Conservation (phyloP, 257 asterid species). For the Jacaranda mimosifolia region DNA sequence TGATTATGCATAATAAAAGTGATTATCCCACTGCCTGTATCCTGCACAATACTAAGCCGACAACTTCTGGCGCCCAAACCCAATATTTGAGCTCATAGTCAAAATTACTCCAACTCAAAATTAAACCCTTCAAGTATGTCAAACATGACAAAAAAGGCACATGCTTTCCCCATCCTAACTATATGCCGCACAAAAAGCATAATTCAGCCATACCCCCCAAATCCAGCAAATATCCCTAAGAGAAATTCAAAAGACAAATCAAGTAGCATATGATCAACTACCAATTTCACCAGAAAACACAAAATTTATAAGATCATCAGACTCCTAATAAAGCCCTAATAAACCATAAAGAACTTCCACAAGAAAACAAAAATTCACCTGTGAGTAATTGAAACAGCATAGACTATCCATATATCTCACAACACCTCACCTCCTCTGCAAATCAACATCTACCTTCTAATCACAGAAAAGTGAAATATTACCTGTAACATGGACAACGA, state of each 20-base stretch:
- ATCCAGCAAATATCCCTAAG: constrained; percentile 29
- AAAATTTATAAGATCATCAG: constrained; percentile 17
- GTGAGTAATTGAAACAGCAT: constrained; percentile 76
- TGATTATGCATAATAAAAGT: no score
- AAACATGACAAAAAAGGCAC: no score
- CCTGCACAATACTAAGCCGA: neutral
- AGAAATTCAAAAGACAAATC: constrained; percentile 12
- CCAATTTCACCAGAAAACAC: constrained; percentile 25
- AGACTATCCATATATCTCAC: constrained; percentile 64
- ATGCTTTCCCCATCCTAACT: no score
- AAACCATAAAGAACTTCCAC: neutral
- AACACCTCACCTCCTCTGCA: constrained; percentile 50
- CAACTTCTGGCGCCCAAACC: neutral
- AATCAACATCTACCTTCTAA: constrained; percentile 61
- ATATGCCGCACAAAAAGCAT: neutral
- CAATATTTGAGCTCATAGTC: constrained; percentile 9
- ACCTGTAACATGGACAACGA: constrained; percentile 50
- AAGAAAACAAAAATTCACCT: constrained; percentile 51
- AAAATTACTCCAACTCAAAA: neutral
- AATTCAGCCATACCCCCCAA: constrained; percentile 23
- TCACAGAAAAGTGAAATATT: constrained; percentile 38
- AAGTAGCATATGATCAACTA: constrained; percentile 25
- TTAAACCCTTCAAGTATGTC: neutral
- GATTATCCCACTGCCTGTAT: neutral
- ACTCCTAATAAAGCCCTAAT: constrained; percentile 6